Conservation (phyloP, 768 basidiomycete genomes). For the Strobilomyces confusus region DNA sequence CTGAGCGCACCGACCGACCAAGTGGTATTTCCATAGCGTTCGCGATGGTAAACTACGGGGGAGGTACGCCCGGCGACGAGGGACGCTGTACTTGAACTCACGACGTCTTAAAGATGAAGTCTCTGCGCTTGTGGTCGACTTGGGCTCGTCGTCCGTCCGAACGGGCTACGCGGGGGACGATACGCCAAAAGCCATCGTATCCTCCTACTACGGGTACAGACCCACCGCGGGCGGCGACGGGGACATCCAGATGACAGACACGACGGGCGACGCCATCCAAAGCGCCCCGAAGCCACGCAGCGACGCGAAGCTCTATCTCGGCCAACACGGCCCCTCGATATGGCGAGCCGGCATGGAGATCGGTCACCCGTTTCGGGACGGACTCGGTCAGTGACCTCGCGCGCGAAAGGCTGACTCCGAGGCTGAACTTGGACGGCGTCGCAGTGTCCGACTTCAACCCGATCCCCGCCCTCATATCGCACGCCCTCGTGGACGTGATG, state of each 20-base stretch:
- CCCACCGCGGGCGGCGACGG: conserved; percentile 32
- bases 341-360: conserved; percentile 93
- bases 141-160: conserved; percentile 84
- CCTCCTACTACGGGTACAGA: conserved; percentile 83
- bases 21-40: background rate
- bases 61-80: conserved; percentile 49
- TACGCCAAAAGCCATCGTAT: conserved; percentile 86
- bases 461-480: conserved; percentile 64
- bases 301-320: conserved; percentile 66
- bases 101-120: conserved; percentile 72
- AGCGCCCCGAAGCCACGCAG: conserved; percentile 36
- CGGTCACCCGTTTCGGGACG: conserved; percentile 76
- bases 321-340: conserved; percentile 82
- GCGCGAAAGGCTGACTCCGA: background rate
- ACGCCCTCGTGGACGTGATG: conserved; percentile 76
- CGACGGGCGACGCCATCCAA: conserved; percentile 30
- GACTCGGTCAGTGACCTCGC: conserved; percentile 58
- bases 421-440: background rate
- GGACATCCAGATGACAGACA: conserved; percentile 40
- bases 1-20: background rate
- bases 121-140: conserved; percentile 93
- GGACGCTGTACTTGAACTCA: conserved; percentile 1
- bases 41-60: conserved; percentile 80
- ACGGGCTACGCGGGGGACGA: conserved; percentile 99
- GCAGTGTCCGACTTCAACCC: conserved; percentile 76